phyloP scores from a whole-genome alignment of 805 yeast genomes.

The Spencermartinsiella europaea region DNA sequence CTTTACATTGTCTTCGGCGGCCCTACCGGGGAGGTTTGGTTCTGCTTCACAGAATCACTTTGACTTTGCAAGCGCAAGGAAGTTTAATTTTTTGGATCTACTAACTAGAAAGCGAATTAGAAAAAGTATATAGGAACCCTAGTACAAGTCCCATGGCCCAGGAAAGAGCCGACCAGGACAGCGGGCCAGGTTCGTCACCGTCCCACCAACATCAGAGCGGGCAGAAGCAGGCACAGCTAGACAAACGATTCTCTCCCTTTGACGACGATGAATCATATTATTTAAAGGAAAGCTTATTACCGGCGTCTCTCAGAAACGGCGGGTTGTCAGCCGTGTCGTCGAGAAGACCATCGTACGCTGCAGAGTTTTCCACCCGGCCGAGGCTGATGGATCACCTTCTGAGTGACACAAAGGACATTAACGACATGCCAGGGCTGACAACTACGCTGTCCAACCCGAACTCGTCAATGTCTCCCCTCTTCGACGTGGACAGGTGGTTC shows the following conservation, averaged over 20 bases:
- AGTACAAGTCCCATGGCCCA: too few species aligned
- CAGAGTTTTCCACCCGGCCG: constrained; percentile 44
- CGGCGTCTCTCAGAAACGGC: constrained; percentile 2
- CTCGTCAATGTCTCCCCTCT: not conserved
- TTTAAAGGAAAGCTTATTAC: not conserved
- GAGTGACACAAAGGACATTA: not conserved
- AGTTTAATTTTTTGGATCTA: too few species aligned
- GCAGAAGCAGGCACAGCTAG: too few species aligned
- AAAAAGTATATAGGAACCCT: too few species aligned
- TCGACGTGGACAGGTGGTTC: constrained; percentile 3
- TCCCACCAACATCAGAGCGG: too few species aligned
- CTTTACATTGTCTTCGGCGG: too few species aligned
- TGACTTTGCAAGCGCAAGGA: too few species aligned
- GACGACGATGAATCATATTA: not conserved
- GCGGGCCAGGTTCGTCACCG: too few species aligned
- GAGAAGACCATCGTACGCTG: constrained; percentile 62
- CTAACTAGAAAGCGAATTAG: too few species aligned
- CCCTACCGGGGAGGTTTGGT: too few species aligned
- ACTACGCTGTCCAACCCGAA: constrained; percentile 5
- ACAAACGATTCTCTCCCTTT: not conserved
- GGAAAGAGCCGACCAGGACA: too few species aligned
- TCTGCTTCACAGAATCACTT: too few species aligned
- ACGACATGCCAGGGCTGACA: constrained; percentile 4
- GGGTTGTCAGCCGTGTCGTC: constrained; percentile 11
- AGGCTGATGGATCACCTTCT: constrained; percentile 10